phyloP scores from a whole-genome alignment of 2,329 filamentous ascomycete genomes.

The Aspergillus clavatus region DNA sequence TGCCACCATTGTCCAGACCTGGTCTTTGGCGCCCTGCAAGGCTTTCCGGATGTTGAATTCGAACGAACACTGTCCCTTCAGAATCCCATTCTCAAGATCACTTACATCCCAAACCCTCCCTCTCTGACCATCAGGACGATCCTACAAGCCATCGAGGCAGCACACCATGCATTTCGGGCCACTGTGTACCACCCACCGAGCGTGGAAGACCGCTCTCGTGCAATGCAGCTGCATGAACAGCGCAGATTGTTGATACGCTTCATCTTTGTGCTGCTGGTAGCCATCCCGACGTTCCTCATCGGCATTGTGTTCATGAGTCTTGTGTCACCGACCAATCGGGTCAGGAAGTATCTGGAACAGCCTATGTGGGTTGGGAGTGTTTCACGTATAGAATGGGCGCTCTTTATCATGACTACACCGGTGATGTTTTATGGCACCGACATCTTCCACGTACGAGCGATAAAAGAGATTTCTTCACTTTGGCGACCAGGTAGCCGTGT shows the following conservation, averaged over 20 bases:
- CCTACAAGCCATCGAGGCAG: slow-evolving; percentile 59
- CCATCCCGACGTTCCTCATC: slow-evolving; percentile 79
- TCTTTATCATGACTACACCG: slow-evolving; percentile 77
- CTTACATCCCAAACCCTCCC: slow-evolving; percentile 65
- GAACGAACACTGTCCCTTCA: slow-evolving; percentile 50
- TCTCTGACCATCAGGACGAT: slow-evolving; percentile 71
- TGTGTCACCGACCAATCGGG: slow-evolving; percentile 55
- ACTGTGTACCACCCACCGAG: slow-evolving; percentile 75
- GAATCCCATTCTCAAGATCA: slow-evolving; percentile 64
- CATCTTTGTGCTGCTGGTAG: slow-evolving; percentile 61
- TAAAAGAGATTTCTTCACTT: slow-evolving; percentile 71
- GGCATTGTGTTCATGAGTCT: slow-evolving; percentile 90
- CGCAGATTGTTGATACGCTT: slow-evolving; percentile 65
- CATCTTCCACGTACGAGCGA: slow-evolving; percentile 71
- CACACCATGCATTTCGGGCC: slow-evolving; percentile 62
- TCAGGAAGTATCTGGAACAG: slow-evolving; percentile 63
- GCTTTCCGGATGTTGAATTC: slow-evolving; percentile 45
- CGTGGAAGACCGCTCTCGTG: slow-evolving; percentile 73
- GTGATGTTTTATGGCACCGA: slow-evolving; percentile 85
- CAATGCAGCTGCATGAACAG: slow-evolving; percentile 67
- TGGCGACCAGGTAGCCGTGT: slow-evolving; percentile 73
- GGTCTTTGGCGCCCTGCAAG: slow-evolving; percentile 33
- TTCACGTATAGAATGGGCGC: slow-evolving; percentile 69
- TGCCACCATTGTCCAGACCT: slow-evolving; percentile 64
- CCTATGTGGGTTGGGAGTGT: slow-evolving; percentile 66